Evolutionary conservation across 805 yeast species (phyloP).

Genomic region (Wickerhamiella azyma): DNA sequence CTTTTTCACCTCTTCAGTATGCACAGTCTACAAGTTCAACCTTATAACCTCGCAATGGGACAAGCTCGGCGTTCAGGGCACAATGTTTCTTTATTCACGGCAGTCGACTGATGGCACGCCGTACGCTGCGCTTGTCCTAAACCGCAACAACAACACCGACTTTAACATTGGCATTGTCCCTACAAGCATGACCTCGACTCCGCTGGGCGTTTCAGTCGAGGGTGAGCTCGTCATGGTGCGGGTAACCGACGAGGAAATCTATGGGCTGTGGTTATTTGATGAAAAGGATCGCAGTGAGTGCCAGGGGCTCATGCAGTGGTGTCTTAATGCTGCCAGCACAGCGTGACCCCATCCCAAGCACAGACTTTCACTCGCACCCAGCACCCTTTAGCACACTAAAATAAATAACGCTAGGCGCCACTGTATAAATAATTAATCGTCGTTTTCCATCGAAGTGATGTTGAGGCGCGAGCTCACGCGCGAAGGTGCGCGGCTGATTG

Average conservation of each 20-base stretch:
- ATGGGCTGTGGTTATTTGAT: conserved; percentile 28
- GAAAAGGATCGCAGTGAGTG: conserved; percentile 24
- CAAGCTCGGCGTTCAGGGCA: conserved; percentile 28
- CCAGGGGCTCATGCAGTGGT: conserved; percentile 22
- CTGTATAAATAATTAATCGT: conserved; percentile 1
- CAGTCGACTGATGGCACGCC: conserved; percentile 21
- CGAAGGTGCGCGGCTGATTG: neutral
- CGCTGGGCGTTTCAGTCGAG: conserved; percentile 25
- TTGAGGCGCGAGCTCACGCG: conserved; percentile 3
- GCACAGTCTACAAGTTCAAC: conserved; percentile 29
- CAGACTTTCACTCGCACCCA: no score
- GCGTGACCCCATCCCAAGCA: no score
- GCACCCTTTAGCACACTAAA: no score
- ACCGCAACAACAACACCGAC: conserved; percentile 23
- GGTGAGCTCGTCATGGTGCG: conserved; percentile 27
- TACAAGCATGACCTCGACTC: conserved; percentile 17
- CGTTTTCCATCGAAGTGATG: conserved; percentile 3
- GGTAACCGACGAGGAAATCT: conserved; percentile 23
- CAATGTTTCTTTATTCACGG: conserved; percentile 29
- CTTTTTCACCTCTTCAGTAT: conserved; percentile 27
- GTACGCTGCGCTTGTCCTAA: conserved; percentile 27
- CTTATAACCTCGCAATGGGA: conserved; percentile 26
- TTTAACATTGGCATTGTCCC: conserved; percentile 27
- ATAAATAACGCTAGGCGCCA: neutral
- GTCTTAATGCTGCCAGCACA: conserved; percentile 14